Evolutionary conservation across 2,329 filamentous ascomycete species (phyloP).

Genomic region (Aureobasidium sp.): DNA sequence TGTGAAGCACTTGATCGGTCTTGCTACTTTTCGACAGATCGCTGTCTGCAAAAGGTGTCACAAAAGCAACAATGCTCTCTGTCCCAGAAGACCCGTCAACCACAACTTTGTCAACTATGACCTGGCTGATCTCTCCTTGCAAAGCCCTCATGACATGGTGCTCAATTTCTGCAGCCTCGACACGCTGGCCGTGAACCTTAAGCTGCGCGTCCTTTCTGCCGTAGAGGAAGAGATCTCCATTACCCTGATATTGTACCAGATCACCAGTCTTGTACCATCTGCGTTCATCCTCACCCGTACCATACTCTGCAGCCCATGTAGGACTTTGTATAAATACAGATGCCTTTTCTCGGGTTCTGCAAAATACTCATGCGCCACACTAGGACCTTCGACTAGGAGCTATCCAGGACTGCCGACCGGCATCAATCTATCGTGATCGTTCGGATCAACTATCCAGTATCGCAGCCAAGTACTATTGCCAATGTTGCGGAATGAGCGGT

Average conservation of each 20-base stretch:
- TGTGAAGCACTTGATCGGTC: too few species aligned
- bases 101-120: too few species aligned
- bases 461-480: constrained; percentile 25
- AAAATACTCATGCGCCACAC: constrained; percentile 51
- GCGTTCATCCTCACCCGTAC: constrained; percentile 35
- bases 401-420: constrained; percentile 54
- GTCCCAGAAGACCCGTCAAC: too few species aligned
- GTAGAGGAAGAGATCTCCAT: constrained; percentile 60
- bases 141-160: too few species aligned
- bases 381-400: constrained; percentile 51
- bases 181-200: constrained; percentile 71
- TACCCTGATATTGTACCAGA: constrained; percentile 60
- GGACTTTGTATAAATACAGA: constrained; percentile 36
- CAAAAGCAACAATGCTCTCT: too few species aligned
- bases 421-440: constrained; percentile 33
- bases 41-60: too few species aligned
- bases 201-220: constrained; percentile 74
- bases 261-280: constrained; percentile 68
- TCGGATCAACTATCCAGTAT: constrained; percentile 39
- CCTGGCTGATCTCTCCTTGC: too few species aligned
- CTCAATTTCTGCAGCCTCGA: constrained; percentile 65
- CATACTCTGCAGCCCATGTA: constrained; percentile 26
- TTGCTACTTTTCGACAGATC: too few species aligned
- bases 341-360: constrained; percentile 31
- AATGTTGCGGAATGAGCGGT: constrained; percentile 25